Evolutionary conservation across 768 basidiomycete species (phyloP).

Genomic region (Podaxis sp.): DNA sequence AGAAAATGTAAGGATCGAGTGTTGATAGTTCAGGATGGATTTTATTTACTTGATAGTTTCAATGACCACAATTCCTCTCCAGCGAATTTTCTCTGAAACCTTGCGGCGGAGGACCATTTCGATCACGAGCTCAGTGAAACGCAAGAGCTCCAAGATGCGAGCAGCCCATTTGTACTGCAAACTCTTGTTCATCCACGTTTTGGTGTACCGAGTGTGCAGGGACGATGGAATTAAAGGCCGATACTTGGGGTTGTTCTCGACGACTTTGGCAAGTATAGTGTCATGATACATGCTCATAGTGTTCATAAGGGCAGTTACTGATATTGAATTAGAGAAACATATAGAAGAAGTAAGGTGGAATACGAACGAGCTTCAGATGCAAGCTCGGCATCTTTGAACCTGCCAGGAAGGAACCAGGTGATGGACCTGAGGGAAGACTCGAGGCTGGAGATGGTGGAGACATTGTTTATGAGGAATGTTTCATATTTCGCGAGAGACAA

Average conservation of each 20-base stretch:
- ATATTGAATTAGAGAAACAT: constrained; percentile 19
- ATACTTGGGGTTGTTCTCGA: constrained; percentile 65
- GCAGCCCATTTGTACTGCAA: constrained; percentile 76
- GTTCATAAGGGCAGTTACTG: constrained; percentile 89
- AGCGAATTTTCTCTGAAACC: constrained; percentile 60
- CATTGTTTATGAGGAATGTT: constrained; percentile 79
- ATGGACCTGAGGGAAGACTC: constrained; percentile 88
- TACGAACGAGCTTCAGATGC: constrained; percentile 91
- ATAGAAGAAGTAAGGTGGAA: constrained; percentile 16
- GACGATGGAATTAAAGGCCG: constrained; percentile 75
- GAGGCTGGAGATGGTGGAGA: constrained; percentile 80
- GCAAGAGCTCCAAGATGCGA: constrained; percentile 70
- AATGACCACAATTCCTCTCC: constrained; percentile 75
- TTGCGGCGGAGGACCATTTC: constrained; percentile 88
- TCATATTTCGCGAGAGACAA: constrained; percentile 74
- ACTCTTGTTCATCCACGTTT: constrained; percentile 77
- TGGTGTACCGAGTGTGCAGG: constrained; percentile 86
- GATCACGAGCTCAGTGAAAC: constrained; percentile 79
- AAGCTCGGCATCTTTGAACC: constrained; percentile 96
- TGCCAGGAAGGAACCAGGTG: constrained; percentile 94
- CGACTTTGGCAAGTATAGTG: constrained; percentile 73
- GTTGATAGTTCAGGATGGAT: not conserved
- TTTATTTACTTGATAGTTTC: constrained; percentile 80
- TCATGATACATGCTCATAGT: constrained; percentile 94
- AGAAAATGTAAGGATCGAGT: constrained; percentile 2